These are phyloP conservation scores for Cardiospermum halicacabum DNA, from an alignment of 345 rosid species.

Conservation along the genomic window DNA sequence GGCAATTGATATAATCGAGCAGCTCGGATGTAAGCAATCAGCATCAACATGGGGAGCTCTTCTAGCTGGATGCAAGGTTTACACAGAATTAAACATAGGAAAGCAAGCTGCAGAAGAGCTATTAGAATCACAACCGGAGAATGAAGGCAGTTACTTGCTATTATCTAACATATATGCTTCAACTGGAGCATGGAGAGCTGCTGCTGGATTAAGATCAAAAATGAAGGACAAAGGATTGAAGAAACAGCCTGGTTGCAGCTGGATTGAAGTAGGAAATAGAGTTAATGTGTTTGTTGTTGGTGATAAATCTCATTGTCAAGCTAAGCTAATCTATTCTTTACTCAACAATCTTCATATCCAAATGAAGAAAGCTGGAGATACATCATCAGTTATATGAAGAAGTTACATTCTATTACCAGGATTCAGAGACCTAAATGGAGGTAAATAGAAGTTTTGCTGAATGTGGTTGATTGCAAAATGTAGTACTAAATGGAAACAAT, in stretches of 20 bases:
- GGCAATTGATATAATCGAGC: constrained; percentile 38
- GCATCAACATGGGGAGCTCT: constrained; percentile 57
- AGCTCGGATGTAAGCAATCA: constrained; percentile 27
- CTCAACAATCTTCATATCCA: constrained; percentile 36
- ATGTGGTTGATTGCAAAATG: background rate
- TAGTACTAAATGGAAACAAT: background rate
- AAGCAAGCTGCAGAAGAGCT: constrained; percentile 46
- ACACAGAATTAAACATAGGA: constrained; percentile 45
- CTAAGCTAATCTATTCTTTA: constrained; percentile 28
- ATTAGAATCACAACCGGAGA: constrained; percentile 44
- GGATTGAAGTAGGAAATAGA: constrained; percentile 47
- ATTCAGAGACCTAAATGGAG: background rate
- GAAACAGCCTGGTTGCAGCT: constrained; percentile 79
- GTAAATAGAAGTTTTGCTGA: background rate
- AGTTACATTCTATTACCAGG: background rate
- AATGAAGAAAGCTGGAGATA: constrained; percentile 30
- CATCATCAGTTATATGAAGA: background rate
- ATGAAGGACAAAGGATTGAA: constrained; percentile 66
- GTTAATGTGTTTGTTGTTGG: constrained; percentile 50
- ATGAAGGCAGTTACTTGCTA: constrained; percentile 44
- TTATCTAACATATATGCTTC: constrained; percentile 60
- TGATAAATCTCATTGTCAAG: constrained; percentile 43
- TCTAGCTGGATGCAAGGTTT: constrained; percentile 58
- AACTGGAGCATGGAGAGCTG: constrained; percentile 46
- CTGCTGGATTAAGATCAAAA: constrained; percentile 40